Conservation (phyloP, 139 green algal species). For the Chlamydomonas incerta region DNA sequence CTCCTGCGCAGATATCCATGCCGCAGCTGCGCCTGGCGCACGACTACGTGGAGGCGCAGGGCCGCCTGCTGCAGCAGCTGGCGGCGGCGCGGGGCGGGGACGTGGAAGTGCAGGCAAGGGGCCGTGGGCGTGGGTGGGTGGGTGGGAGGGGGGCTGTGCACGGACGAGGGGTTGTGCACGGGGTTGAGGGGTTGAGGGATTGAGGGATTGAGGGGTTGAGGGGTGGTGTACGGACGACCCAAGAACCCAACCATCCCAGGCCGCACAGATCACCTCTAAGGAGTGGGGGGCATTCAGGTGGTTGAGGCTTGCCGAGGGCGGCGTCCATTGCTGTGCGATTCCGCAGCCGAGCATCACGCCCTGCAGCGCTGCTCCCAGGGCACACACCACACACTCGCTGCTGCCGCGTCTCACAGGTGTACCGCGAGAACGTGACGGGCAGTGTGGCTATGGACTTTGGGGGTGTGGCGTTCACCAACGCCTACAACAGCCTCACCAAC, state of each 20-base stretch:
- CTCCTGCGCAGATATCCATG: constrained; percentile 30
- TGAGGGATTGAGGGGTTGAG: no score
- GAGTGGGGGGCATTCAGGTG: no score
- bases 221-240: no score
- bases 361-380: not conserved
- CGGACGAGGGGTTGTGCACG: no score
- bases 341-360: not conserved
- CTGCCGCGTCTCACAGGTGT: constrained; percentile 15
- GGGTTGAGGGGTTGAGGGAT: no score
- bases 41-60: constrained; percentile 36
- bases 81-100: constrained; percentile 12
- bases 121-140: not conserved
- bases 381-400: not conserved
- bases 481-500: constrained; percentile 73
- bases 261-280: no score
- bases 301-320: no score
- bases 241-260: no score
- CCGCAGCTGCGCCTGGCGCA: constrained; percentile 30
- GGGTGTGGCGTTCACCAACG: constrained; percentile 68
- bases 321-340: no score
- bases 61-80: constrained; percentile 11
- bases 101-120: constrained; percentile 44
- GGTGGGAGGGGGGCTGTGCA: not conserved
- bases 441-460: constrained; percentile 63
- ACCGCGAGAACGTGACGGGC: constrained; percentile 48